phyloP scores from a whole-genome alignment of 2,329 filamentous ascomycete genomes.

The Coniochaeta prunicola region DNA sequence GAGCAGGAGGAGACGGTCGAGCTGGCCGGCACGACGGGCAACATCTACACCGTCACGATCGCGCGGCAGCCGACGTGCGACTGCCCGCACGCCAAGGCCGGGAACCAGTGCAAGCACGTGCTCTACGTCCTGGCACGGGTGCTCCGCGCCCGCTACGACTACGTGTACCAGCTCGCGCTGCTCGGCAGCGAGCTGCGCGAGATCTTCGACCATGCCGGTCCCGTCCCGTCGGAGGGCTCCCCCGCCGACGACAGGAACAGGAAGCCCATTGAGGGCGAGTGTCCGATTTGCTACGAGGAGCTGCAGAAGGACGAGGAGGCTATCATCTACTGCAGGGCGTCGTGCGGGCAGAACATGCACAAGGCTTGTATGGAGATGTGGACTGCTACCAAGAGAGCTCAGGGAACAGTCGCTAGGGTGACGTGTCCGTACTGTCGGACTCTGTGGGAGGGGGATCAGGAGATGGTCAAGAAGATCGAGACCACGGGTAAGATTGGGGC shows the following conservation, averaged over 20 bases:
- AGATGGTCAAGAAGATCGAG: constrained; percentile 33
- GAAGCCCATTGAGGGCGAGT: constrained; percentile 45
- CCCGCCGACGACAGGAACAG: constrained; percentile 27
- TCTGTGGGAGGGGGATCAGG: constrained; percentile 42
- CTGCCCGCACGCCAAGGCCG: constrained; percentile 45
- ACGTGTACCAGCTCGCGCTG: constrained; percentile 57
- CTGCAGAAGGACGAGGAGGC: constrained; percentile 31
- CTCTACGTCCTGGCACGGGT: constrained; percentile 54
- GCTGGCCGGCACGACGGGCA: constrained; percentile 58
- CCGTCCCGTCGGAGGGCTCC: constrained; percentile 27
- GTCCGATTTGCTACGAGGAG: constrained; percentile 49
- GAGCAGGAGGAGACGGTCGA: constrained; percentile 46
- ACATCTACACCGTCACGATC: constrained; percentile 54
- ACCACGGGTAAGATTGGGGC: constrained; percentile 29
- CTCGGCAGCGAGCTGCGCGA: constrained; percentile 49
- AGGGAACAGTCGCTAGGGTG: constrained; percentile 21
- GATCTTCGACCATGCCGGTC: constrained; percentile 48
- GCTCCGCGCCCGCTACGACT: constrained; percentile 45
- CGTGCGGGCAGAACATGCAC: constrained; percentile 50
- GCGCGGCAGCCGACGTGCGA: constrained; percentile 42
- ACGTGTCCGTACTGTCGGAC: constrained; percentile 58
- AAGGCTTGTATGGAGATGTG: constrained; percentile 46
- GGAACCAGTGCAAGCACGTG: constrained; percentile 59
- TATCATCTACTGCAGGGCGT: constrained; percentile 43
- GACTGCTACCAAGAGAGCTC: constrained; percentile 37